Evolutionary conservation across 2,329 filamentous ascomycete species (phyloP), one percentile per base, ranked within the genome.

Genomic region (Escovopsis sp.): DNA sequence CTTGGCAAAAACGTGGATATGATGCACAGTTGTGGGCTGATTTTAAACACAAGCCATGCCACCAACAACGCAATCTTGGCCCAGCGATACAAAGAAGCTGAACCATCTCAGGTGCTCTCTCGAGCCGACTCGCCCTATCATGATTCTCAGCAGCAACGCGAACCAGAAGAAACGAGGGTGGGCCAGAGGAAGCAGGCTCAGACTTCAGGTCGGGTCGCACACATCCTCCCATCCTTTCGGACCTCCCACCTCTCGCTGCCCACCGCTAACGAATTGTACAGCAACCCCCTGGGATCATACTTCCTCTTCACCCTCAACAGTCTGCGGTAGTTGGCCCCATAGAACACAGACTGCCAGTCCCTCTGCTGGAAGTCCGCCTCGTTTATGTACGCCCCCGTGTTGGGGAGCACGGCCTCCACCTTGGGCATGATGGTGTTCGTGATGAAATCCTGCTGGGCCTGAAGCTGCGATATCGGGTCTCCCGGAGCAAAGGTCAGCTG

Each of bases 171-270:
- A 2, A 20, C 6, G 20, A 20, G 20, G 20, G 20, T 20, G 20
- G 20, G 20, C 20, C 20, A 20, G 20, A 20, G 20, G 20, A 20
- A 20, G 20, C 20, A 20, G 20, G 20, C 20, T 20, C 20, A 20
- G 20, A 20, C 20, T 20, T 6, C 20, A 6, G 4, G 20, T 46
- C 35, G 33, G 32, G 39, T 44, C 14, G n/a, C 43, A 30, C 49
- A 51, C 39, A 51, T 43, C 8, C 48, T 36, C 15, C 50, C 57
- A 40, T 54, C 53, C 9, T 49, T 49, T 20, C 46, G 42, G 7
- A 64, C 62, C 15, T 54, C 51, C 70, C 70, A 75, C 7, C 53
- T 57, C 40, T 74, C 68, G 44, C 66, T 71, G 0, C 71, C 72
- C 16, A 76, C 71, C 10, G 57, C 66, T 3, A 58, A 61, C 3